Evolutionary conservation across 2,329 filamentous ascomycete species (phyloP).

Genomic region (Rasamsonia emersonii): DNA sequence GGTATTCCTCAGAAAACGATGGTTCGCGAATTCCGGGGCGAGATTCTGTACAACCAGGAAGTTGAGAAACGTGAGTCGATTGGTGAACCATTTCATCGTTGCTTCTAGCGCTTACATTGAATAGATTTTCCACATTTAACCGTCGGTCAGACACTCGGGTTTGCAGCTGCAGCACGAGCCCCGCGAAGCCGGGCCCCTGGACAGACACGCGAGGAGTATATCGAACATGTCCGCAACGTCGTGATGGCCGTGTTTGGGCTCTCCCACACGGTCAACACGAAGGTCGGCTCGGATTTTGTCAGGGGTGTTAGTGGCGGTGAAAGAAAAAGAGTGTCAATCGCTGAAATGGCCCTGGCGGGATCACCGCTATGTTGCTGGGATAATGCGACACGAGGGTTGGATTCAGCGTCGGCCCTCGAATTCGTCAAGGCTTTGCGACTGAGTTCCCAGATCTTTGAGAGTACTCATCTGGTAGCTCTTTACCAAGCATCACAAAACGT

Average conservation of each 20-base stretch:
- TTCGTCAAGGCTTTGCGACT: constrained; percentile 47
- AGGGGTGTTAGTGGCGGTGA: constrained; percentile 55
- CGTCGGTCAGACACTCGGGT: constrained; percentile 70
- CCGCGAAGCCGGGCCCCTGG: constrained; percentile 34
- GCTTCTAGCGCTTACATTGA: constrained; percentile 42
- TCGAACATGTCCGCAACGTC: constrained; percentile 35
- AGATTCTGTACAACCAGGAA: constrained; percentile 79
- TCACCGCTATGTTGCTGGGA: constrained; percentile 42
- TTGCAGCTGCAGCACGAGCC: constrained; percentile 59
- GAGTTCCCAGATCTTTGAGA: too few relatives aligned
- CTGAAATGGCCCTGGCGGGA: constrained; percentile 44
- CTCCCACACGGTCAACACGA: constrained; percentile 44
- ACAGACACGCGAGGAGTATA: constrained; percentile 36
- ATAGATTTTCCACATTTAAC: constrained; percentile 72
- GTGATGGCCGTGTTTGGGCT: constrained; percentile 38
- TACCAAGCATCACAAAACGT: constrained; percentile 44
- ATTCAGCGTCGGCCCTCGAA: constrained; percentile 48
- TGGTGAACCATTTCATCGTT: constrained; percentile 9
- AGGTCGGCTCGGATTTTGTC: constrained; percentile 47
- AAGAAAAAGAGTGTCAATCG: constrained; percentile 53
- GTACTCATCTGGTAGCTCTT: too few relatives aligned
- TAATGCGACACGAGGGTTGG: constrained; percentile 43
- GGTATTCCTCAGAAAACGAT: too few relatives aligned
- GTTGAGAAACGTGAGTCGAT: constrained; percentile 34
- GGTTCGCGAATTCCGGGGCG: constrained; percentile 69